Conservation (phyloP, 225 moss, liverwort and hornwort genomes). For the Marchantia polymorpha region DNA sequence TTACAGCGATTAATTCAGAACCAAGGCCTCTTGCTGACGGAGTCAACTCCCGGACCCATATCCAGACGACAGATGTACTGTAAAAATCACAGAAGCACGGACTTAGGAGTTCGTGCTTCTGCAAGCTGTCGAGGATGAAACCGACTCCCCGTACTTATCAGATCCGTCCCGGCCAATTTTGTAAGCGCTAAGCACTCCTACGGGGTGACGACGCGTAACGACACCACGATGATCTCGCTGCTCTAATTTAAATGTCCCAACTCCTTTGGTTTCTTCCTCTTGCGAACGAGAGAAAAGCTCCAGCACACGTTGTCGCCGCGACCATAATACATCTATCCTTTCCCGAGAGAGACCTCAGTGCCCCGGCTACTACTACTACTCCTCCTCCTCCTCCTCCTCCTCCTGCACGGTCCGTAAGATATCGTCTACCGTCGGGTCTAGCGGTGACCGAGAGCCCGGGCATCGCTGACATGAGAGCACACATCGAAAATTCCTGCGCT, state of each 20-base stretch:
- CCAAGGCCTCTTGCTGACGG: too few relatives aligned
- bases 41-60: not conserved
- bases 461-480: not conserved
- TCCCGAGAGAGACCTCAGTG: not conserved
- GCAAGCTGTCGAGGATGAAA: not conserved
- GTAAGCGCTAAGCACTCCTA: not conserved
- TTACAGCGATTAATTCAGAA: not conserved
- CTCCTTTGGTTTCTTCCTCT: conserved; percentile 2
- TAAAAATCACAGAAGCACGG: not conserved
- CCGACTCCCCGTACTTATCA: not conserved
- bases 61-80: not conserved
- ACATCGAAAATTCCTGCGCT: not conserved
- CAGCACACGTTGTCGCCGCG: not conserved
- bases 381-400: not conserved
- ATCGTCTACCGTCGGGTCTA: not conserved
- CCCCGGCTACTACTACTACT: not conserved
- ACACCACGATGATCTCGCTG: not conserved
- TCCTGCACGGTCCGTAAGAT: not conserved
- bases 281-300: not conserved
- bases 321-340: not conserved
- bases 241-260: not conserved
- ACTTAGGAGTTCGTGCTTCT: not conserved
- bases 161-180: not conserved
- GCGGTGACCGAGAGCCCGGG: not conserved
- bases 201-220: not conserved